Evolutionary conservation across 2,329 filamentous ascomycete genomes (phyloP), one percentile per base, ranked within the genome.

Genomic region (Pyrenophora graminea): DNA sequence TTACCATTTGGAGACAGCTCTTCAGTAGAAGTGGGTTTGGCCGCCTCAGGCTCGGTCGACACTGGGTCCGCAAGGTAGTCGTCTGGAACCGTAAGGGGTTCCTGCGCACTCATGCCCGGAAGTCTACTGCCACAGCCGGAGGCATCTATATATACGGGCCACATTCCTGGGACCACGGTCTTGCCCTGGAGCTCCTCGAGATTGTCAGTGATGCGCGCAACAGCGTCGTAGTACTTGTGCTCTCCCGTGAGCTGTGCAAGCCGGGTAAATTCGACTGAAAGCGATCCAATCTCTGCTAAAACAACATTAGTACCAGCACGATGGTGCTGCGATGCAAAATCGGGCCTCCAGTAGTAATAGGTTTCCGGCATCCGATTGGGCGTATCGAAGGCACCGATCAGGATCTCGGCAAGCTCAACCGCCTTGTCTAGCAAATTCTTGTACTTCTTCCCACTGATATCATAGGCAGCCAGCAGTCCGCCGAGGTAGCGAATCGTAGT

Each of bases 401-500:
- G 74, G 64, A 89, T 72, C 51, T 86, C 81, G 17, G 81, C 86
- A 9, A 89, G 76, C 70, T 88, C 83, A 1, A 77, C 74, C 1
- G 86, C 85, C 68, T 89, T 88, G 34, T 73, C 73, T 33, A 89
- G 74, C 45, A 89, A 69, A n/a, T 76, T 74, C 21, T 68, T 66
- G 52, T 79, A 73, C 51, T 79, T 74, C 47, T 78, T 78, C 30
- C 76, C 77, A 61, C 84, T 88, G 18, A 89, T 69, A 64, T 89
- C 87, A 64, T 88, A 88, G 0, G 87, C 86, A n/a, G 83, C 82
- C 48, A 90, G 64, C 47, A 89, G 79, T 1, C 87, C 86, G 12
- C 87, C 87, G 0, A 90, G 78, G 64, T 89, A 89, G 36, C 87
- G 81, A 51, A 89, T 89, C 9, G 81, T 88, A 1, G 85, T 88